Evolutionary conservation across 495 filamentous ascomycete species (phyloP), one percentile per base, ranked within the genome.

Genomic region (Stereocaulon alpinum): DNA sequence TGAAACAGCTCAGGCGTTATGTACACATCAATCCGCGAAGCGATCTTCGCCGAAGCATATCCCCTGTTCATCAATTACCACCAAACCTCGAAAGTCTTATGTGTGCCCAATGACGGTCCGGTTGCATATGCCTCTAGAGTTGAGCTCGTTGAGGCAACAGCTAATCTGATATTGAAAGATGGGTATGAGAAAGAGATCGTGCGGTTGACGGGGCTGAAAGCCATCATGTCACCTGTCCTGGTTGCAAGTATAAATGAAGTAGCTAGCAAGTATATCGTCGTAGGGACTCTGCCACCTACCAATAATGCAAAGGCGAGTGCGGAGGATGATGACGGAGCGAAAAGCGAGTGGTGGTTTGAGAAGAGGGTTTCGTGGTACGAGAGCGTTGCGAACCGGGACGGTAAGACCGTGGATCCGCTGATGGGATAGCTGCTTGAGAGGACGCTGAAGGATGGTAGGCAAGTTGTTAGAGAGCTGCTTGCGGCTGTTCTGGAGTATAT

Each of bases 101-200:
- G 27, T 37, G n/a, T 48, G 43, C 30, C 43, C 17, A 18, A 17
- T 15, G 55, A 57, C 24, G 43, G 20, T 18, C 17, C 55, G 14
- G 43, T 47, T 18, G 43, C 30, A 15, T 48, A 40, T 40, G 55
- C 30, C 20, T 49, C n/a, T 0, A 20, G 18, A 20, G 20, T 17
- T 40, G 55, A 40, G n/a, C 55, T 48, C 48, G 55, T 27, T 22
- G 55, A 57, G 48, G 55, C 55, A 10, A 57, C 43, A 5, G 55
- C 30, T 22, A 40, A 48, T 37, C 2, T 57, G 41, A 40, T 48
- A 7, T 37, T 57, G 55, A 20, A 34, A 48, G 30, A 24, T 12
- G 55, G 30, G 0, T 42, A 27, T 15, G 18, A 54, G 27, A 40
- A 17, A 17, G 0, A 49, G 14, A 24, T 57, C 11, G 55, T 48